Percentiles rank a stretch among this genome's conserved stretches.
Conservation (phyloP, 495 filamentous ascomycete species). For the Aspergillus nidulans region DNA sequence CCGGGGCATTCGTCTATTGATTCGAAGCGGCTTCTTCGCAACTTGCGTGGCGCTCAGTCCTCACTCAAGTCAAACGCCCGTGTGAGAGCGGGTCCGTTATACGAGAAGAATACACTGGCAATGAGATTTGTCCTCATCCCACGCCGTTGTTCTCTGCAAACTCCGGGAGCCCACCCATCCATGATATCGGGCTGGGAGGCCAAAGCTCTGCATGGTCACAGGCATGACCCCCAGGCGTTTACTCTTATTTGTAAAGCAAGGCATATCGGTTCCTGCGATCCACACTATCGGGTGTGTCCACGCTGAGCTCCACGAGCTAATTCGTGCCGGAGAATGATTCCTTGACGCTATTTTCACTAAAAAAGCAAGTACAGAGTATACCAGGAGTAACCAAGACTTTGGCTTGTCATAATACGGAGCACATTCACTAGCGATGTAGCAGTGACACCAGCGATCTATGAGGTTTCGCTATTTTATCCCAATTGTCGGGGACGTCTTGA, state of each 20-base stretch:
- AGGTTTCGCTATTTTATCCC: too few species aligned
- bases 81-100: too few species aligned
- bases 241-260: conserved; percentile 1
- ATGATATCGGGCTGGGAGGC: neutral
- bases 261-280: neutral
- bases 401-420: too few species aligned
- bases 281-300: neutral
- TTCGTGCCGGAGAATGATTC: neutral
- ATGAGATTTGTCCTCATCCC: neutral
- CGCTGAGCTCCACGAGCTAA: neutral
- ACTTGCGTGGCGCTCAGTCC: neutral
- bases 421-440: too few species aligned
- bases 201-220: neutral
- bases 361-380: neutral
- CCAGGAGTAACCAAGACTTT: neutral
- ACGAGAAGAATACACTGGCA: too few species aligned
- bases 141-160: neutral
- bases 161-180: neutral
- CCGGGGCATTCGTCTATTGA: neutral
- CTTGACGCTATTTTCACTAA: neutral
- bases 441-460: too few species aligned
- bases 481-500: too few species aligned
- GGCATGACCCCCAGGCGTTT: neutral
- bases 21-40: neutral
- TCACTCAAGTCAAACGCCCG: neutral